Evolutionary conservation across 192 early-diverging fungal genomes (phyloP).

Genomic region (Backusella australiensis): DNA sequence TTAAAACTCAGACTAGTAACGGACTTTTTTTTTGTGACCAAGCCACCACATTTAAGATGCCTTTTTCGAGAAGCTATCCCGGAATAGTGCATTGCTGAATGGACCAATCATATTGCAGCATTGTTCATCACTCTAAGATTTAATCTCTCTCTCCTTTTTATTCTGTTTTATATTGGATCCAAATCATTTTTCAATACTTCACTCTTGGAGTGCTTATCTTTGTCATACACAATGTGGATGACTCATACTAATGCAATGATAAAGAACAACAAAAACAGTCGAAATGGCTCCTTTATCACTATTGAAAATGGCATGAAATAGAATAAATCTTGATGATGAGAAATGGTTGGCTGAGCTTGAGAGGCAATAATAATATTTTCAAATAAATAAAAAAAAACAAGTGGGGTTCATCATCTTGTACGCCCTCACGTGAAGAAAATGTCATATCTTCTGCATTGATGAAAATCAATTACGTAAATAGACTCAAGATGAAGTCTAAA

Average conservation of each 20-base stretch:
- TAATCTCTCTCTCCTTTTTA: no score
- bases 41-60: background rate
- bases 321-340: background rate
- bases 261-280: no score
- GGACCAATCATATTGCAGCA: background rate
- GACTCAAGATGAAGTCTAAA: background rate
- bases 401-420: background rate
- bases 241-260: no score
- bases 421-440: background rate
- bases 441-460: background rate
- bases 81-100: background rate
- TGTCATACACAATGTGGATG: no score
- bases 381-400: background rate
- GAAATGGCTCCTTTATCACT: no score
- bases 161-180: no score
- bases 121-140: no score
- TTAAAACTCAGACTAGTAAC: background rate
- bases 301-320: no score
- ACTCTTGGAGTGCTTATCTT: no score
- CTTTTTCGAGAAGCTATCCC: background rate
- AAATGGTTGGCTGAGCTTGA: background rate
- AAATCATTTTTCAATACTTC: no score
- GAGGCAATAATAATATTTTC: no score
- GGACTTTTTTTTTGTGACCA: background rate
- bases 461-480: constrained; percentile 1